A percentile compares a stretch with the other conserved stretches of the same genome.
Evolutionary conservation across 2,329 filamentous ascomycete genomes (phyloP).

Genomic region (Exophiala phaeomuriformis): DNA sequence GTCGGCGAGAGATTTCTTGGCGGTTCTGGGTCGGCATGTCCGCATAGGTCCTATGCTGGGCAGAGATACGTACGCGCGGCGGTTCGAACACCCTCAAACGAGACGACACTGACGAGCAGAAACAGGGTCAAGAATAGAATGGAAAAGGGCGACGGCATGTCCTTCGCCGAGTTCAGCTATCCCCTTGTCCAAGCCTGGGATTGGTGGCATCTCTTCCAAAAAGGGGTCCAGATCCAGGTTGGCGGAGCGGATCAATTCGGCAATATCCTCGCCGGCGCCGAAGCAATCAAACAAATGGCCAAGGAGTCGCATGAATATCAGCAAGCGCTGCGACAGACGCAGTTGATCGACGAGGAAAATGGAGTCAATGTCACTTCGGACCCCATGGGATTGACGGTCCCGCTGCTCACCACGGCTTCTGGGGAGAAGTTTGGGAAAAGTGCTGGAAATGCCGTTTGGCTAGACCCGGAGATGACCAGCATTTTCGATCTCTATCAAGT

Average conservation of each 20-base stretch:
- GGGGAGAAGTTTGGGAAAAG: slow-evolving; percentile 94
- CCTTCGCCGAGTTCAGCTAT: slow-evolving; percentile 86
- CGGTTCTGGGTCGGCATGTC: slow-evolving; percentile 63
- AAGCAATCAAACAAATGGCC: slow-evolving; percentile 70
- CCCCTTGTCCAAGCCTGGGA: slow-evolving; percentile 93
- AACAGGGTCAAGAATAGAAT: slow-evolving; percentile 68
- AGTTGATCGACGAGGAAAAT: slow-evolving; percentile 10
- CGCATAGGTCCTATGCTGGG: slow-evolving; percentile 80
- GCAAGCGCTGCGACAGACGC: slow-evolving; percentile 16
- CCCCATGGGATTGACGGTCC: slow-evolving; percentile 83
- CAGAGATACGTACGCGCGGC: slow-evolving; percentile 67
- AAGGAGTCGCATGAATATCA: slow-evolving; percentile 45
- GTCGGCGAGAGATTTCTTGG: slow-evolving; percentile 66
- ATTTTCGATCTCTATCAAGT: slow-evolving; percentile 77
- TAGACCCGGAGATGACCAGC: slow-evolving; percentile 72
- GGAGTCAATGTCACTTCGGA: slow-evolving; percentile 31
- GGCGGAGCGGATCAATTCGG: slow-evolving; percentile 94
- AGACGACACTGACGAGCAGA: slow-evolving; percentile 28
- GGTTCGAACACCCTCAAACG: neutral
- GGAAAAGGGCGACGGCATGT: slow-evolving; percentile 83
- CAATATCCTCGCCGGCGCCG: slow-evolving; percentile 86
- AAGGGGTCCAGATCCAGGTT: slow-evolving; percentile 72
- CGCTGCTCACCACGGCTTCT: slow-evolving; percentile 74
- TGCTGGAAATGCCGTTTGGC: slow-evolving; percentile 88
- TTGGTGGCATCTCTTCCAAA: slow-evolving; percentile 80